Percentiles rank a stretch among this genome's conserved stretches.
phyloP scores from a whole-genome alignment of 2,329 filamentous ascomycete genomes.

The Fonsecaea monophora region DNA sequence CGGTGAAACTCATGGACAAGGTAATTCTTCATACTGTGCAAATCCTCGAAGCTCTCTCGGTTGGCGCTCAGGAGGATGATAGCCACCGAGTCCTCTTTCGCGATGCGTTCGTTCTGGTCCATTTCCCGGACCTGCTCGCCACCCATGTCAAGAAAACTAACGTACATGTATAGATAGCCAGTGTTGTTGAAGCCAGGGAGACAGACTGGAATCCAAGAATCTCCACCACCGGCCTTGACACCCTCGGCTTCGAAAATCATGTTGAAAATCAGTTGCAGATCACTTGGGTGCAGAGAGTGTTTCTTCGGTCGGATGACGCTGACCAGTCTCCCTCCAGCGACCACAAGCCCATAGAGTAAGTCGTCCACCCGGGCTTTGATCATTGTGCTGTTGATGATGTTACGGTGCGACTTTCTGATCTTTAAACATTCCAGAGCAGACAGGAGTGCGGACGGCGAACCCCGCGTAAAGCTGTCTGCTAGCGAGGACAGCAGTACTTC shows the following conservation, averaged over 20 bases:
- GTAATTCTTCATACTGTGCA: conserved; percentile 73
- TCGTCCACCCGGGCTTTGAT: conserved; percentile 77
- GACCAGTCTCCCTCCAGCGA: conserved; percentile 89
- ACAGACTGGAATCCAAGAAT: conserved; percentile 97
- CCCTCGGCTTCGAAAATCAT: conserved; percentile 97
- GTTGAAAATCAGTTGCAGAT: conserved; percentile 96
- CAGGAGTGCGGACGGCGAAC: conserved; percentile 85
- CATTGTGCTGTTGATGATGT: conserved; percentile 84
- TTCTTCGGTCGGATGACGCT: conserved; percentile 93
- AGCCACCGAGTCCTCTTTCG: conserved; percentile 75
- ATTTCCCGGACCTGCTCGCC: conserved; percentile 53
- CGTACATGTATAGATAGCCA: conserved; percentile 98
- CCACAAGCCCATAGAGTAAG: conserved; percentile 89
- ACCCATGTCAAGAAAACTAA: conserved; percentile 82
- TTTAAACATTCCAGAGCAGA: conserved; percentile 93
- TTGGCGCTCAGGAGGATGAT: conserved; percentile 91
- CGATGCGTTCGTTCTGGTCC: conserved; percentile 49
- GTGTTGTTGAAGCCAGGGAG: conserved; percentile 96
- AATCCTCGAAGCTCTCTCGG: conserved; percentile 89
- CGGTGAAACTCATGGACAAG: conserved; percentile 74
- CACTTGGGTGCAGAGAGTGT: conserved; percentile 92
- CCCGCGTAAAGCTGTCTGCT: conserved; percentile 91
- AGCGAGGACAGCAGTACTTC: conserved; percentile 89
- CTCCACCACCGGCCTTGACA: conserved; percentile 88
- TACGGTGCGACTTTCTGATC: conserved; percentile 84